Evolutionary conservation across 768 basidiomycete species (phyloP).

Genomic region (Mycena rebaudengoi): DNA sequence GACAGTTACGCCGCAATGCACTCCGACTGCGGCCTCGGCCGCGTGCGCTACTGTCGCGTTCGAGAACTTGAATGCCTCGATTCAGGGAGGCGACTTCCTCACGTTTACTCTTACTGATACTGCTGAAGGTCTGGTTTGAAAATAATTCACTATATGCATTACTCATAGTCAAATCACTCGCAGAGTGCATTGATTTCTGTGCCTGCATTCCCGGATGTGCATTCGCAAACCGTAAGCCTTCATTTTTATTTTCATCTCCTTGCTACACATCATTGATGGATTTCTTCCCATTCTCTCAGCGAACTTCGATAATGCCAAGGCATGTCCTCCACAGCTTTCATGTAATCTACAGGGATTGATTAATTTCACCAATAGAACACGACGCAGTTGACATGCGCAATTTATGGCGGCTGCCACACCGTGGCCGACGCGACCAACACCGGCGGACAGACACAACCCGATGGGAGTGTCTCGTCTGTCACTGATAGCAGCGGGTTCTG

Average conservation of each 20-base stretch:
- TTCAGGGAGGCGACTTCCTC: constrained; percentile 7
- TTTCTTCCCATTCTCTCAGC: neutral
- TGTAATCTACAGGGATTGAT: neutral
- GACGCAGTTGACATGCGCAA: constrained; percentile 1
- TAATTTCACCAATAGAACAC: neutral
- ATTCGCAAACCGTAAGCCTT: constrained; percentile 7
- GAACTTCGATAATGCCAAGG: neutral
- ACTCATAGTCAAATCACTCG: neutral
- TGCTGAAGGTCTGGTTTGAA: neutral
- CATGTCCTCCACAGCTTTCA: neutral
- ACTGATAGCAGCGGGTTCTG: constrained; percentile 17
- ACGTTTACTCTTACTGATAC: constrained; percentile 10
- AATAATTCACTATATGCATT: neutral
- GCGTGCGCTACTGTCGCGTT: neutral
- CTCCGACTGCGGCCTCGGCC: neutral
- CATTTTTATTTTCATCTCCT: neutral
- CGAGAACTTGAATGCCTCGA: constrained; percentile 1
- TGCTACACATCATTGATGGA: neutral
- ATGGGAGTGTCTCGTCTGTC: constrained; percentile 15
- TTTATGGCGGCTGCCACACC: constrained; percentile 5
- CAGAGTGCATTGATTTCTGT: constrained; percentile 13
- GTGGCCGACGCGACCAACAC: constrained; percentile 8
- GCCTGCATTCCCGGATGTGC: neutral
- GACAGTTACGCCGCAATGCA: neutral
- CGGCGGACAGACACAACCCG: constrained; percentile 20